phyloP scores from a whole-genome alignment of 371 early-diverging fungal genomes.

The Capillidium rhysosporum region DNA sequence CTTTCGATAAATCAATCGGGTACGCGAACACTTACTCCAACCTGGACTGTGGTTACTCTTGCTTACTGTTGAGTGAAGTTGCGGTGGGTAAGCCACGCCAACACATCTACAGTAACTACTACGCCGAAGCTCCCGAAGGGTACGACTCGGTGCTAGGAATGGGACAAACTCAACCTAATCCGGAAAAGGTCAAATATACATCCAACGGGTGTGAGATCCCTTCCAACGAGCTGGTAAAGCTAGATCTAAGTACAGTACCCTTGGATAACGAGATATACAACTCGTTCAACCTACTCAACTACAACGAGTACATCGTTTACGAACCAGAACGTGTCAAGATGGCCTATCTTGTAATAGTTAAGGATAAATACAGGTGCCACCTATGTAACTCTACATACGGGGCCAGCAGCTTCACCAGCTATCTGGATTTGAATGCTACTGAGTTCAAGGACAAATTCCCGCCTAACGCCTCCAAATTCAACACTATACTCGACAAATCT shows the following conservation, averaged over 20 bases:
- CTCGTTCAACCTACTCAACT: conserved; percentile 9
- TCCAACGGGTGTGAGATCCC: conserved; percentile 19
- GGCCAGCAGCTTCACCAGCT: background rate
- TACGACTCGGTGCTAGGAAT: conserved; percentile 30
- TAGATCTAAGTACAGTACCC: background rate
- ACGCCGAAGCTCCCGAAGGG: conserved; percentile 18
- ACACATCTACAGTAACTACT: conserved; percentile 20
- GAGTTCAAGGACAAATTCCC: background rate
- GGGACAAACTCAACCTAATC: conserved; percentile 26
- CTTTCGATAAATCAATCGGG: conserved; percentile 38
- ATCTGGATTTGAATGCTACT: background rate
- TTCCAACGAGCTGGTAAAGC: conserved; percentile 16
- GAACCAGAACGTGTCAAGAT: conserved; percentile 25
- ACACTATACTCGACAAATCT: background rate
- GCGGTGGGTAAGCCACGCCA: conserved; percentile 31
- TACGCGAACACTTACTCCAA: conserved; percentile 30
- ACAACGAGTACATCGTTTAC: conserved; percentile 37
- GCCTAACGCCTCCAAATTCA: background rate
- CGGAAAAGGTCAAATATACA: conserved; percentile 9
- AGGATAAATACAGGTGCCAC: conserved; percentile 17
- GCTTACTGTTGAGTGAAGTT: conserved; percentile 42
- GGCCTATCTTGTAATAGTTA: conserved; percentile 25
- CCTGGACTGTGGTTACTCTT: conserved; percentile 15
- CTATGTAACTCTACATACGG: conserved; percentile 12
- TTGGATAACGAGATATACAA: background rate